These are phyloP conservation scores for Pontederia paniculata DNA, from an alignment of 176 grass and related monocot genomes.

Conservation along the genomic window DNA sequence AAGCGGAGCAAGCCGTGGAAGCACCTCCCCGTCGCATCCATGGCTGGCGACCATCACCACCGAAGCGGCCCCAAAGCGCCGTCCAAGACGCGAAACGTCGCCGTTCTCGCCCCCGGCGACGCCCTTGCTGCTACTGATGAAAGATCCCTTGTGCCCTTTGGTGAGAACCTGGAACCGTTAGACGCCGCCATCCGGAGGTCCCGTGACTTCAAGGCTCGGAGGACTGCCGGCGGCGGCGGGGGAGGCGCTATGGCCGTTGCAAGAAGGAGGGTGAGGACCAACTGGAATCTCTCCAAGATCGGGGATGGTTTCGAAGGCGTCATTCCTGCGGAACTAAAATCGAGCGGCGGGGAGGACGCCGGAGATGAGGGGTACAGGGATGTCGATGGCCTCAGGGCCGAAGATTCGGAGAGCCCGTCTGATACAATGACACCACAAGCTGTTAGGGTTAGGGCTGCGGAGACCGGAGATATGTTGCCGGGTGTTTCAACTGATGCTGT, in stretches of 20 bases:
- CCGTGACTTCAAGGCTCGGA: not conserved
- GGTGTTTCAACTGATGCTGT: not conserved
- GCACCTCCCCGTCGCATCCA: not conserved
- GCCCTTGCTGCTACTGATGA: constrained; percentile 17
- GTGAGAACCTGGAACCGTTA: constrained; percentile 1
- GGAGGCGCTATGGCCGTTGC: not conserved
- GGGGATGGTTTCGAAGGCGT: not conserved
- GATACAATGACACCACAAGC: constrained; percentile 2
- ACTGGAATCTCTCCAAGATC: not conserved
- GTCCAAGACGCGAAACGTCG: constrained; percentile 24
- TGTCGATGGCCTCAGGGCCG: constrained; percentile 7
- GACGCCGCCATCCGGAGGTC: not conserved
- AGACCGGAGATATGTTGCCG: not conserved
- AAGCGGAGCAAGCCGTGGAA: constrained; percentile 25
- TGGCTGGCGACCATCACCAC: constrained; percentile 2
- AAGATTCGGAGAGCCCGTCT: constrained; percentile 17
- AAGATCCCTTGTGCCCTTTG: constrained; percentile 8
- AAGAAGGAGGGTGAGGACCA: constrained; percentile 4
- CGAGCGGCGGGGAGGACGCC: not conserved
- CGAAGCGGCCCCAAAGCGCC: constrained; percentile 4
- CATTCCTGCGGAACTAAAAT: constrained; percentile 1
- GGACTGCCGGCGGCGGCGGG: not conserved
- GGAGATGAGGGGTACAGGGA: constrained; percentile 20
- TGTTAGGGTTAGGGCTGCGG: constrained; percentile 17
- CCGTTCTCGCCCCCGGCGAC: constrained; percentile 6